phyloP scores from a whole-genome alignment of 2,329 filamentous ascomycete species.

The Fusarium robinianum region DNA sequence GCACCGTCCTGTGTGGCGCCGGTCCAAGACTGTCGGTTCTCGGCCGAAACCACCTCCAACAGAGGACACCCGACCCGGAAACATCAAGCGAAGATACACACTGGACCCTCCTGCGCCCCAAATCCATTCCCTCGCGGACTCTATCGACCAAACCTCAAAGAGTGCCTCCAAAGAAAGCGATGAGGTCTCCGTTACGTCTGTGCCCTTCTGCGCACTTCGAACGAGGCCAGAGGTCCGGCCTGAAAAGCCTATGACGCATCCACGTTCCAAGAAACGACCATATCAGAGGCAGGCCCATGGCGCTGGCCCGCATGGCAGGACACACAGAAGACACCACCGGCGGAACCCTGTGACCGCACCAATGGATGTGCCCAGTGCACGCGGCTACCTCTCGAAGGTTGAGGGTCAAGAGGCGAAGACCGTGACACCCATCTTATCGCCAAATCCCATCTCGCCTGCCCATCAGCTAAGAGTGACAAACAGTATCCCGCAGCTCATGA shows the following conservation, averaged over 20 bases:
- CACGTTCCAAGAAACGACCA: not conserved
- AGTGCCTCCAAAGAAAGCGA: too few species aligned
- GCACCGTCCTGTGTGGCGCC: not conserved
- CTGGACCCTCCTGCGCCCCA: too few species aligned
- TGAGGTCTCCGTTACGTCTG: conserved; percentile 7
- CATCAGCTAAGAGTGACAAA: conserved; percentile 52
- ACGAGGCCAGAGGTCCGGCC: not conserved
- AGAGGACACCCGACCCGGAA: too few species aligned
- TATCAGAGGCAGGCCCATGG: not conserved
- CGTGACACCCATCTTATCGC: conserved; percentile 46
- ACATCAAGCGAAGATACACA: too few species aligned
- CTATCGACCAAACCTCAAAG: too few species aligned
- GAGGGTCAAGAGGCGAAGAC: conserved; percentile 8
- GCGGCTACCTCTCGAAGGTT: not conserved
- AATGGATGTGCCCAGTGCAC: conserved; percentile 21
- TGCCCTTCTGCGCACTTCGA: not conserved
- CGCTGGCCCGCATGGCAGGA: not conserved
- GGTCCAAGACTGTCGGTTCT: conserved; percentile 9
- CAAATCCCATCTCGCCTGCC: conserved; percentile 54
- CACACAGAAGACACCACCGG: conserved; percentile 29
- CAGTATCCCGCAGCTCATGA: conserved; percentile 58
- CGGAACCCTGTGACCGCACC: conserved; percentile 34
- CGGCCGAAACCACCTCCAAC: not conserved
- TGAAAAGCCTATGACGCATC: not conserved
- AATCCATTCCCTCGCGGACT: too few species aligned